A percentile compares a stretch with the other conserved stretches of the same genome.
phyloP scores from a whole-genome alignment of 345 rosid species.

The Moricandia moricandioides region DNA sequence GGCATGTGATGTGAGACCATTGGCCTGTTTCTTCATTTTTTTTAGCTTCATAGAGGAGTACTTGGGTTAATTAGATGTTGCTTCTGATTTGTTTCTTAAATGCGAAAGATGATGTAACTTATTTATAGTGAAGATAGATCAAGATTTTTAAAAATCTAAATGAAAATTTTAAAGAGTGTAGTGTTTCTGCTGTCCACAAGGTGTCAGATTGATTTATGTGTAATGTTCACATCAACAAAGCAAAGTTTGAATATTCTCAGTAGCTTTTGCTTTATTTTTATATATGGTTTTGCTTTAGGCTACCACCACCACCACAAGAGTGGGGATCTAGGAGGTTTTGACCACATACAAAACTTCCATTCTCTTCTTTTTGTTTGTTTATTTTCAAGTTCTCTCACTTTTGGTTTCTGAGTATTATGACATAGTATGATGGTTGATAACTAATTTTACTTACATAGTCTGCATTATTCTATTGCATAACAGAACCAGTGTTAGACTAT shows the following conservation, averaged over 20 bases:
- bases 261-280: conserved; percentile 39
- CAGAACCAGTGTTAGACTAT: conserved; percentile 4
- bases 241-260: conserved; percentile 41
- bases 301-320: conserved; percentile 30
- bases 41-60: conserved; percentile 17
- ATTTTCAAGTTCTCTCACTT: conserved; percentile 17
- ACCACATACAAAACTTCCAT: conserved; percentile 23
- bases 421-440: neutral
- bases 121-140: neutral
- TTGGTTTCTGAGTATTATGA: conserved; percentile 35
- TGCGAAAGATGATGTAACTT: neutral
- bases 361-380: neutral
- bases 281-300: conserved; percentile 25
- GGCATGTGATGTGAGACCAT: conserved; percentile 26
- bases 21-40: conserved; percentile 18
- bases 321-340: conserved; percentile 38
- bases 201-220: conserved; percentile 42
- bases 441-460: neutral
- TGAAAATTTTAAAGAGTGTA: neutral
- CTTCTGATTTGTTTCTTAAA: neutral
- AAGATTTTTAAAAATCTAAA: conserved; percentile 4
- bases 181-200: conserved; percentile 36
- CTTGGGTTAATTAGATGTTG: conserved; percentile 2
- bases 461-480: neutral
- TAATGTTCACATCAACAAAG: conserved; percentile 42